These are phyloP conservation scores for Blastocystis sp. DNA, from an alignment of 352 stramenopile genomes.

Conservation along the genomic window DNA sequence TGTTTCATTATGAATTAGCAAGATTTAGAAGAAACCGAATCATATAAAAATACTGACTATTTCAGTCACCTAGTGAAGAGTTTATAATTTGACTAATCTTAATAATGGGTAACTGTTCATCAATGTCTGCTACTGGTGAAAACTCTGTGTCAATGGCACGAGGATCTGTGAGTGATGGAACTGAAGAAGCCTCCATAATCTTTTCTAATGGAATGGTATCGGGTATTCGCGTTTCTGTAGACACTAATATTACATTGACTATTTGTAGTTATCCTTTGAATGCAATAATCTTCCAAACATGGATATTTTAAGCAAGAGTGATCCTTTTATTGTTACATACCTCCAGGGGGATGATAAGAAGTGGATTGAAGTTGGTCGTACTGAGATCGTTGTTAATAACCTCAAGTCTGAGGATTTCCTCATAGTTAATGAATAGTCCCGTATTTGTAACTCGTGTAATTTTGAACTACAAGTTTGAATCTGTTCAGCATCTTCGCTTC, in stretches of 20 bases:
- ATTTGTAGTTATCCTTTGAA: conserved; percentile 79
- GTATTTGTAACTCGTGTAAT: conserved; percentile 79
- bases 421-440: conserved; percentile 74
- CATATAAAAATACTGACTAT: background rate
- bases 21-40: no score
- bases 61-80: background rate
- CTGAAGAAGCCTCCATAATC: conserved; percentile 19
- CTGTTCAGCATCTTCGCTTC: conserved; percentile 80
- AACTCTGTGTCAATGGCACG: background rate
- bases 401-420: background rate
- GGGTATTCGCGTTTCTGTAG: background rate
- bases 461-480: conserved; percentile 81
- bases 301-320: conserved; percentile 81
- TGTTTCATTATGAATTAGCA: no score
- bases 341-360: conserved; percentile 32
- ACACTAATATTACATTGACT: background rate
- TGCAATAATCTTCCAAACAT: conserved; percentile 80
- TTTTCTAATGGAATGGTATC: background rate
- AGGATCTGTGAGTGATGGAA: background rate
- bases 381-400: conserved; percentile 77
- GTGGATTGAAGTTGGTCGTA: conserved; percentile 75
- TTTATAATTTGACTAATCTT: background rate
- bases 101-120: conserved; percentile 55
- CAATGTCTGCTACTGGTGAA: background rate
- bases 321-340: conserved; percentile 78